Conservation (phyloP, 2,329 filamentous ascomycete genomes). For the Phoma sp. region DNA sequence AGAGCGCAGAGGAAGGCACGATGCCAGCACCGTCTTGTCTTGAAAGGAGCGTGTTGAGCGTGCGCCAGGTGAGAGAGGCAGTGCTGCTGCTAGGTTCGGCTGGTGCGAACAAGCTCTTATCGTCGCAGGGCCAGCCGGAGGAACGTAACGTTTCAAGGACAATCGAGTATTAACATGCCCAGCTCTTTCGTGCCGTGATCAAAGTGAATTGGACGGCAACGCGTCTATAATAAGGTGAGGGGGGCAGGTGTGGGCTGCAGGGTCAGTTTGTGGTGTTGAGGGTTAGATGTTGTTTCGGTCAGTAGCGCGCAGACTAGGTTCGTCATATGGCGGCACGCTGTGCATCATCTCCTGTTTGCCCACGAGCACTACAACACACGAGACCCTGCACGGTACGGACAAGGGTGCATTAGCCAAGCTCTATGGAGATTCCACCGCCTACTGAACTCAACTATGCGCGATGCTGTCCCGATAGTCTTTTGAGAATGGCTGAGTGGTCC, state of each 20-base stretch:
- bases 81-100: constrained; percentile 23
- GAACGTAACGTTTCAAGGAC: constrained; percentile 20
- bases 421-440: constrained; percentile 16
- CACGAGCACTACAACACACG: constrained; percentile 9
- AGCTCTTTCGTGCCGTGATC: constrained; percentile 47
- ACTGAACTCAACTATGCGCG: not conserved
- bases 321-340: constrained; percentile 25
- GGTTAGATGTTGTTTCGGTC: constrained; percentile 32
- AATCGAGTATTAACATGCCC: constrained; percentile 29
- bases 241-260: constrained; percentile 19
- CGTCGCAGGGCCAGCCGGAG: constrained; percentile 22
- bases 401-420: constrained; percentile 8
- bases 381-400: constrained; percentile 11
- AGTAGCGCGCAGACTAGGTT: constrained; percentile 32
- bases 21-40: constrained; percentile 17
- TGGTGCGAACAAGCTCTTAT: constrained; percentile 34
- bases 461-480: not conserved
- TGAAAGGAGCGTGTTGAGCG: constrained; percentile 22
- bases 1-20: constrained; percentile 20
- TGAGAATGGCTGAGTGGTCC: not conserved
- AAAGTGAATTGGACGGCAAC: constrained; percentile 54
- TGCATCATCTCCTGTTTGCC: constrained; percentile 18
- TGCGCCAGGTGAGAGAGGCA: constrained; percentile 21
- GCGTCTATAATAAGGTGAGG: constrained; percentile 23
- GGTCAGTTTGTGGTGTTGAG: constrained; percentile 32